phyloP scores from a whole-genome alignment of 768 basidiomycete species.

The Agaricus blazei region DNA sequence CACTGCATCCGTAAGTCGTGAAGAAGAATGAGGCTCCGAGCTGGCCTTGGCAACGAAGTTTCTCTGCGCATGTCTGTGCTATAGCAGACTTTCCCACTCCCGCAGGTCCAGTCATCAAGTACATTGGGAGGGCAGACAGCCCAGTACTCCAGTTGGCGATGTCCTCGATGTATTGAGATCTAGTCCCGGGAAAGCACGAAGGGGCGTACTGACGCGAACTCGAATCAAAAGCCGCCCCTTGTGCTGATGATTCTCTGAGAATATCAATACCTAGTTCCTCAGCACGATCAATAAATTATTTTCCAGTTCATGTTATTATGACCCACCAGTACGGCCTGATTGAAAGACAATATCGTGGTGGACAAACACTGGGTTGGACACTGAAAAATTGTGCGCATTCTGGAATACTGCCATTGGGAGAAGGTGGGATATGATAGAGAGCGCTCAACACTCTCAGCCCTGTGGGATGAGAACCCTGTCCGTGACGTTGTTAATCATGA shows the following conservation, averaged over 20 bases:
- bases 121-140: not conserved
- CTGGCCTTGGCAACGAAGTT: not conserved
- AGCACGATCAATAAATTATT: not conserved
- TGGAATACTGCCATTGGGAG: not conserved
- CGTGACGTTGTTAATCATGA: no score
- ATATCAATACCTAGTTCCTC: not conserved
- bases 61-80: not conserved
- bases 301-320: no score
- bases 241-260: not conserved
- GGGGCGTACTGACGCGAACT: not conserved
- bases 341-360: no score
- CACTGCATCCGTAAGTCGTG: not conserved
- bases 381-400: not conserved
- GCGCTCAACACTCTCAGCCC: no score
- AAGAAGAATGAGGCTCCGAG: slow-evolving; percentile 10
- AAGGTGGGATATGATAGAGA: no score
- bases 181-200: slow-evolving; percentile 9
- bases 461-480: no score
- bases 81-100: not conserved
- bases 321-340: no score
- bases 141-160: not conserved
- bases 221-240: not conserved
- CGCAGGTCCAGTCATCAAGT: not conserved
- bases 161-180: slow-evolving; percentile 4
- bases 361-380: not conserved